phyloP scores from a whole-genome alignment of 192 early-diverging fungal species.

The Coemansia sp. region DNA sequence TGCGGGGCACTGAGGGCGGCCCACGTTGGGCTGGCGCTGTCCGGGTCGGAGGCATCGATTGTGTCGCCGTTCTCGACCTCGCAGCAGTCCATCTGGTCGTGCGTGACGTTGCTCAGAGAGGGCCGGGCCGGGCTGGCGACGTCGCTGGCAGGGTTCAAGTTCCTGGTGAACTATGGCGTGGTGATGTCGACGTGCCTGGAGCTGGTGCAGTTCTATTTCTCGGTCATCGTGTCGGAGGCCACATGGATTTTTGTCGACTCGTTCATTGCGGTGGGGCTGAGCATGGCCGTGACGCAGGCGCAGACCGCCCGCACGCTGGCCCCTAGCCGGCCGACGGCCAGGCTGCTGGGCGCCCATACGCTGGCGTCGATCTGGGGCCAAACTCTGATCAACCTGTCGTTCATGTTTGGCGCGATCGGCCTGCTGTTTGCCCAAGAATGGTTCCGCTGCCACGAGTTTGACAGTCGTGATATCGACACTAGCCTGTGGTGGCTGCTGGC shows the following conservation, averaged over 20 bases:
- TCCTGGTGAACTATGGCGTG: conserved; percentile 69
- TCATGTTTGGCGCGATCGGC: conserved; percentile 43
- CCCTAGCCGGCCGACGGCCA: conserved; percentile 63
- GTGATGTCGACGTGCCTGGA: conserved; percentile 63
- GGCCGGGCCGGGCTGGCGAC: conserved; percentile 71
- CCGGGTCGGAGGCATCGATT: conserved; percentile 76
- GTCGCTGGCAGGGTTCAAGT: conserved; percentile 72
- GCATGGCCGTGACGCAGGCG: conserved; percentile 62
- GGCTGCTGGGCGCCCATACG: conserved; percentile 66
- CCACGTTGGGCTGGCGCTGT: conserved; percentile 75
- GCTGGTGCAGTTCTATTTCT: conserved; percentile 67
- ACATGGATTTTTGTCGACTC: conserved; percentile 76
- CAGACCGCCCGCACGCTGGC: conserved; percentile 54
- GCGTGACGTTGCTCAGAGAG: conserved; percentile 68
- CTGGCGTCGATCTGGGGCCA: conserved; percentile 62
- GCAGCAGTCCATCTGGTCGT: conserved; percentile 55
- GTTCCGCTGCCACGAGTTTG: conserved; percentile 80
- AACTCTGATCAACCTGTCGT: conserved; percentile 66
- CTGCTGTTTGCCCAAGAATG: conserved; percentile 65
- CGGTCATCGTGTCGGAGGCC: conserved; percentile 60
- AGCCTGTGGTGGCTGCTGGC: conserved; percentile 75
- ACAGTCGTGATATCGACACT: conserved; percentile 55
- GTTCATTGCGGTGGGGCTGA: conserved; percentile 56
- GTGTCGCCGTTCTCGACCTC: conserved; percentile 77
- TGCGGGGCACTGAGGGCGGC: conserved; percentile 74